A percentile compares a stretch with the other conserved stretches of the same genome.
phyloP scores from a whole-genome alignment of 345 rosid species.

The Citrus hindsii region DNA sequence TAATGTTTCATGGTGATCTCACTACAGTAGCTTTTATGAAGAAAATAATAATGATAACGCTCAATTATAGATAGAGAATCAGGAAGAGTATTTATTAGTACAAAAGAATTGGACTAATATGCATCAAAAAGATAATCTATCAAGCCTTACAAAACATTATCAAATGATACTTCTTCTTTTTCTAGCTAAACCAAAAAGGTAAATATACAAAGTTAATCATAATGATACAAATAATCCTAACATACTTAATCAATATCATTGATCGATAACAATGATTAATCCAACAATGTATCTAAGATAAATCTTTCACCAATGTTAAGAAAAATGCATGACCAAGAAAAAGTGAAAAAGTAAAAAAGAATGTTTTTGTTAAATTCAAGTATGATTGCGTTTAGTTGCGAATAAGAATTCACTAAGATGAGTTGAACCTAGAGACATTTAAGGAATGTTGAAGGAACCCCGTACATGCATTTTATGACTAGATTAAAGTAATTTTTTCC shows the following conservation, averaged over 20 bases:
- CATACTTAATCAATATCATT: no score
- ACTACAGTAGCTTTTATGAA: neutral
- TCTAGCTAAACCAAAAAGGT: neutral
- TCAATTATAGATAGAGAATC: neutral
- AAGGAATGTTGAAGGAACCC: neutral
- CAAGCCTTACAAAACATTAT: neutral
- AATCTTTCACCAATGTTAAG: neutral
- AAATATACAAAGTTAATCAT: neutral
- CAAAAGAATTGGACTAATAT: neutral
- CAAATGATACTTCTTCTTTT: neutral
- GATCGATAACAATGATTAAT: neutral
- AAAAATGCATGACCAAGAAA: neutral
- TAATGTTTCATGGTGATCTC: neutral
- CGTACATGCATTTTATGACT: neutral
- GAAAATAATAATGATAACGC: neutral
- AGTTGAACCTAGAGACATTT: neutral
- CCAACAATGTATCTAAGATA: neutral
- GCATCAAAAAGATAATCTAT: neutral
- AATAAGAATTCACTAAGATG: neutral
- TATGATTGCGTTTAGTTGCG: neutral
- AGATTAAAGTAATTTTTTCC: neutral
- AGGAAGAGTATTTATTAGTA: neutral
- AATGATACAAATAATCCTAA: neutral
- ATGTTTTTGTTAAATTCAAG: neutral
- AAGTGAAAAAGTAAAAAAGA: neutral